Evolutionary conservation across 495 filamentous ascomycete genomes (phyloP).

Genomic region (Bacidia gigantensis): DNA sequence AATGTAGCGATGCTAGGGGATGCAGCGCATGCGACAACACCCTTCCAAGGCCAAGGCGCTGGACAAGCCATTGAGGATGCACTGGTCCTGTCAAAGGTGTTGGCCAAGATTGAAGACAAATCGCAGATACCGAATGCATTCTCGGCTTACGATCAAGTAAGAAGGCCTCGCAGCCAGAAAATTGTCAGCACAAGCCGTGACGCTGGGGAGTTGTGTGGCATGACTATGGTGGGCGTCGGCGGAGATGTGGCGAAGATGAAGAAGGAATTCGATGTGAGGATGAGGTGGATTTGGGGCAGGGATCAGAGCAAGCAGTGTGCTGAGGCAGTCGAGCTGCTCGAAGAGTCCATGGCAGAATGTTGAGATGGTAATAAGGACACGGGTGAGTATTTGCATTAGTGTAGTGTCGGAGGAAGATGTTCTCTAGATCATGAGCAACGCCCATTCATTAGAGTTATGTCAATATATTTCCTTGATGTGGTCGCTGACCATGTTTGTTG

Average conservation of each 20-base stretch:
- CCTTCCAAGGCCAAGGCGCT: constrained; percentile 56
- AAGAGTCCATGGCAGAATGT: not conserved
- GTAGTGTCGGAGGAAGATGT: too few relatives aligned
- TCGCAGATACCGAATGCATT: constrained; percentile 39
- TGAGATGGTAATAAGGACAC: too few relatives aligned
- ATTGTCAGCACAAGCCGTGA: constrained; percentile 37
- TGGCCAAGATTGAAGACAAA: constrained; percentile 30
- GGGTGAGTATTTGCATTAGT: too few relatives aligned
- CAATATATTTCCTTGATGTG: too few relatives aligned
- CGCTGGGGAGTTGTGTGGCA: constrained; percentile 29
- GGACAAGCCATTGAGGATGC: constrained; percentile 59
- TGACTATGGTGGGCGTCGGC: constrained; percentile 29
- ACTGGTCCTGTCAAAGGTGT: constrained; percentile 41
- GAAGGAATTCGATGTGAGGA: constrained; percentile 27
- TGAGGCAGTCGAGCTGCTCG: not conserved
- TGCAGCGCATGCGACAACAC: constrained; percentile 56
- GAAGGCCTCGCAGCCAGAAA: constrained; percentile 38
- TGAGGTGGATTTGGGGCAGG: constrained; percentile 38
- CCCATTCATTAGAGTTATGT: too few relatives aligned
- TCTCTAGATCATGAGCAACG: too few relatives aligned
- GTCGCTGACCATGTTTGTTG: too few relatives aligned
- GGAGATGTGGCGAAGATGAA: constrained; percentile 32
- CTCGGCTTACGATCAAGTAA: constrained; percentile 43
- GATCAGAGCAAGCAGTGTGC: constrained; percentile 1
- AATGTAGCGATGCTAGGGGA: constrained; percentile 50